These are phyloP conservation scores for Pseudogymnoascus sp. DNA, from an alignment of 2,329 filamentous ascomycete species.

Conservation along the genomic window DNA sequence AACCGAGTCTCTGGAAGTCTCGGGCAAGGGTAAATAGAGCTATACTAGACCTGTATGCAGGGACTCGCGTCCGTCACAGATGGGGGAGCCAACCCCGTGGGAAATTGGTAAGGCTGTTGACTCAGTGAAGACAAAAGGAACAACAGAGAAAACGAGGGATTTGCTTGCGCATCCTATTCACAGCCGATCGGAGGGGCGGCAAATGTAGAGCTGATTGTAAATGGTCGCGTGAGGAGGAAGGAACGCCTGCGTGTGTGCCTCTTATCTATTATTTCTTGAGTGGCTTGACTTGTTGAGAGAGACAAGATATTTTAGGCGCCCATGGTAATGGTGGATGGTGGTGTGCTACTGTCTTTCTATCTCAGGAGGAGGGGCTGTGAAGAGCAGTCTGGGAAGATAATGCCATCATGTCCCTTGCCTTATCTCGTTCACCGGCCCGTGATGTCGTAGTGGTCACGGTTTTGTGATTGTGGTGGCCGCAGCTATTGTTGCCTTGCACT, in stretches of 20 bases:
- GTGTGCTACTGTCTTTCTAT: neutral
- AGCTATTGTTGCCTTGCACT: neutral
- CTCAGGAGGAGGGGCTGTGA: neutral
- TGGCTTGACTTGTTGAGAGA: neutral
- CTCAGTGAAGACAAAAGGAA: neutral
- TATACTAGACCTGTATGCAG: neutral
- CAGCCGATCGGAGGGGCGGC: neutral
- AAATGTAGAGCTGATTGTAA: neutral
- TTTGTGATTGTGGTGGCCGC: neutral
- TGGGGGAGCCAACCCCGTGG: neutral
- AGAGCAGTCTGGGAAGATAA: neutral
- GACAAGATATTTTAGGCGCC: neutral
- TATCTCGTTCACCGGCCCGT: neutral
- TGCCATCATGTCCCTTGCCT: neutral
- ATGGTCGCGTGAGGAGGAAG: neutral
- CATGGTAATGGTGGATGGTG: neutral
- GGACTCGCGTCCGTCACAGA: neutral
- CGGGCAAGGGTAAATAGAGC: neutral
- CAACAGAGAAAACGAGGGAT: neutral
- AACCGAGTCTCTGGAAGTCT: neutral
- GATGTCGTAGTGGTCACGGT: neutral
- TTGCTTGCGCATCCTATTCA: neutral
- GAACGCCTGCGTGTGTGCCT: neutral
- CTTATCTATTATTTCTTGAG: neutral
- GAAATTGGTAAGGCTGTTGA: neutral